Evolutionary conservation across 2,329 filamentous ascomycete genomes (phyloP).

Genomic region (Alternaria angustiovoidea): DNA sequence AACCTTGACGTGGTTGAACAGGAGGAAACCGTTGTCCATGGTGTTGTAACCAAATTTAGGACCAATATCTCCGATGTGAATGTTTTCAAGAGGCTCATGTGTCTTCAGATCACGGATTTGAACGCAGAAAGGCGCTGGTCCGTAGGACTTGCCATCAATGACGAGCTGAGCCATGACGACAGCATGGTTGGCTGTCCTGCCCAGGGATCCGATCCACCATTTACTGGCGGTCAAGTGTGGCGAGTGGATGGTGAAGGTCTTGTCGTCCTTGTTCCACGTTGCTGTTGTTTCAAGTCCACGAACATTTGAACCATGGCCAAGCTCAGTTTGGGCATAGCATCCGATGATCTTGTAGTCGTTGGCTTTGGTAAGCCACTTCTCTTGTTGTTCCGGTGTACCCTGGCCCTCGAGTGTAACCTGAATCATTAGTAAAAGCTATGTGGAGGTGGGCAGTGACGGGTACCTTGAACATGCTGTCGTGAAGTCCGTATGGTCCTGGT

Average conservation of each 20-base stretch:
- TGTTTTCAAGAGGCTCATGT: conserved; percentile 59
- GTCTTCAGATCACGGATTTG: conserved; percentile 68
- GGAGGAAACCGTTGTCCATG: conserved; percentile 82
- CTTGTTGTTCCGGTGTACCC: conserved; percentile 75
- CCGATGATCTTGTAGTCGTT: conserved; percentile 76
- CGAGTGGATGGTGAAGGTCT: conserved; percentile 78
- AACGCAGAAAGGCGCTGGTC: conserved; percentile 80
- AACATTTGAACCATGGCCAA: conserved; percentile 79
- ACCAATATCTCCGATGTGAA: conserved; percentile 80
- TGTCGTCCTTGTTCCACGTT: conserved; percentile 75
- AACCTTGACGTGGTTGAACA: conserved; percentile 79
- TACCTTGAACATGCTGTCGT: conserved; percentile 74
- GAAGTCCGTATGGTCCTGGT: conserved; percentile 76
- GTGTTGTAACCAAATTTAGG: conserved; percentile 83
- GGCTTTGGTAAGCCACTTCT: conserved; percentile 74
- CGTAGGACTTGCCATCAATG: conserved; percentile 71
- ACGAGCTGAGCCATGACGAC: conserved; percentile 81
- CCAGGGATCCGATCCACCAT: conserved; percentile 85
- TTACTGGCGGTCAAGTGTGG: conserved; percentile 78
- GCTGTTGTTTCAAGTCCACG: conserved; percentile 71
- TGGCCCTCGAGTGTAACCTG: conserved; percentile 75
- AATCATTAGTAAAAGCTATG: conserved; percentile 14
- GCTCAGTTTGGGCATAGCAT: conserved; percentile 82
- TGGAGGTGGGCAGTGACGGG: conserved; percentile 13
- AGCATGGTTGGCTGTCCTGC: conserved; percentile 77